Evolutionary conservation across 1,284 basidiomycete genomes (phyloP), one percentile per base, ranked within the genome.

Genomic region (Fomitiporia mediterranea): DNA sequence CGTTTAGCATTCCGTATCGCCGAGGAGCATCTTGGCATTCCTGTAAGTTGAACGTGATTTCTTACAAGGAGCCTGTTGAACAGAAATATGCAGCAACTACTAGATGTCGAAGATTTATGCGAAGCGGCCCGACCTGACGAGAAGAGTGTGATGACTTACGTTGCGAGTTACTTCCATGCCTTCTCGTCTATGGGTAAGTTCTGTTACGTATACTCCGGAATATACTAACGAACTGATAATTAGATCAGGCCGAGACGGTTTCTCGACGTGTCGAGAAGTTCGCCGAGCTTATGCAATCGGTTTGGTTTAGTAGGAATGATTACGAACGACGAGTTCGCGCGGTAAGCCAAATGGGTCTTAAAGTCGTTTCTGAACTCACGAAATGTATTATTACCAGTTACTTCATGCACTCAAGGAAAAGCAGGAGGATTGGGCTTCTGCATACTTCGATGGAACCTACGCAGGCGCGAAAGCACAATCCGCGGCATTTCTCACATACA

Each of bases 61-160:
- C 27, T 44, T n/a, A 17, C 13, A 30, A 51, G 25, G 34, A 15
- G 21, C 9, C 27, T 47, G 44, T 43, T 32, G 58, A 28, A 37
- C 43, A 39, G 23, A 61, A 54, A 52, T 58, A 59, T 35, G 61
- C 56, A 96, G 87, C 92, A 93, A 85, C 75, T 99, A 15, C 81
- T 99, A 28, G 96, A 99, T 74, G 95, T 99, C 0, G 89, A 94
- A 57, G 96, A 99, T 76, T 71, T 99, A n/a, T 97, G 94, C 66
- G 94, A 96, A 65, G 82, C 86, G 0, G 76, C 77, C 21, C 84
- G 82, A 55, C 96, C 96, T 0, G 96, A 99, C 69, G 96, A 99
- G 70, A 84, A 93, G 44, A 94, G 91, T 70, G 90, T 96, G 25
- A 95, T 95, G 93, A 95, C 91, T 2, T 96, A 95, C 63, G 85